Base-by-base conservation (phyloP, 306 rosid genomes). In the Luffa acutangula region DNA sequence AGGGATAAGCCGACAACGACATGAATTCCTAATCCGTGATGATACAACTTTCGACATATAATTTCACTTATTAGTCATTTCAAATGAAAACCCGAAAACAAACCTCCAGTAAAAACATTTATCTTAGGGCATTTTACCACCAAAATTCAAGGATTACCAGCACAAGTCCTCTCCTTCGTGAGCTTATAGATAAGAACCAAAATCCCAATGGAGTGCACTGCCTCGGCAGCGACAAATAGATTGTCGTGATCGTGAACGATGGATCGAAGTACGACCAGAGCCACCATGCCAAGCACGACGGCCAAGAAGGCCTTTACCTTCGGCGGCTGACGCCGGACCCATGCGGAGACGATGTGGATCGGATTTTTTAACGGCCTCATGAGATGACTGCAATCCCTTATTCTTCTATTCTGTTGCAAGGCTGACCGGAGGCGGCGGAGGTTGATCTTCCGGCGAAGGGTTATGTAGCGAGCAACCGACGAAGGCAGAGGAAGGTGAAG, bases 161-260 rank as follows among this genome's bases (percentile, higher is more conserved):
- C 96, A 64, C 98, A 93, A 17, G 98, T 91, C 88, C 81, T 91
- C 88, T 93, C 97, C 87, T 93, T 93, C 83, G 82, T 90, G 83
- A 93, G 97, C 88, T 93, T 93, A 79, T 90, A 93, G 84, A 93
- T 93, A 70, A 93, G 97, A 34, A 93, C 91, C 17, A 87, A 87
- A 64, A 93, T 93, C 80, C 98, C 98, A 14, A 86, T 80, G 63
- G 98, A 91, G 84, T 93, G 98, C 4, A 93, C 97, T 20, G 96
- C 96, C 88, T 93, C 98, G 5, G 98, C 93, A 17, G 96, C 98
- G 31, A 91, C 97, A 67, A 93, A 93, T 62, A 93, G 97, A 81
- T 91, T 93, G 71, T 93, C 98, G 80, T 93, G 98, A 71, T 93
- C 97, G 85, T 89, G 97, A 51, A 93, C 98, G 41, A 93, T 83